Evolutionary conservation across 805 yeast genomes (phyloP), one percentile per base, ranked within the genome.

Genomic region (Clavispora asparagi): DNA sequence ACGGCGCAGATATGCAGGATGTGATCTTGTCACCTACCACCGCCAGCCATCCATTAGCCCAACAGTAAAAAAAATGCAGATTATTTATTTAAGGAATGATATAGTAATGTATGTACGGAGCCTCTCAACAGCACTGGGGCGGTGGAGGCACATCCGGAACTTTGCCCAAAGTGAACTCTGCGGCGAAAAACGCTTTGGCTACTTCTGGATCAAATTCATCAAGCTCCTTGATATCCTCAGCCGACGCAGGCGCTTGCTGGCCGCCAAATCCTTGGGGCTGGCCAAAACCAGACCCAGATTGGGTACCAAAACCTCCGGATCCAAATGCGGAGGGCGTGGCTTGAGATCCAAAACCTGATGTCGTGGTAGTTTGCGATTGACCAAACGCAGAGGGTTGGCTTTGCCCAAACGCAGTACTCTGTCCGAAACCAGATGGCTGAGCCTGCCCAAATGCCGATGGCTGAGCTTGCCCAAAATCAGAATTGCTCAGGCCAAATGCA

Each of bases 111-210:
- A 19, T 19, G 23, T 19, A 19, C 3, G 7, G n/a, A 27, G 2
- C 9, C 29, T 4, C 9, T 46, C 17, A 53, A 43, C 57, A 53
- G 13, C 52, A 39, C 27, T 44, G 70, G 9, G 72, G 36, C 1
- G 94, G 90, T 6, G 95, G 94, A 3, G 89, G 81, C 6, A 79
- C 55, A 48, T 85, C 92, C 0, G 95, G 95, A 2, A 86, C 79
- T 25, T 65, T 63, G 0, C 91, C 92, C 29, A 85, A 55, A n/a
- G 62, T 58, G 52, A 86, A 86, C 5, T 48, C 44, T 0, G 57
- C 53, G 1, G 77, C 69, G 50, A 71, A 59, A 59, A 86, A 88
- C 19, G 75, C 74, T 6, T 64, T 68, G 9, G 68, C 41, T 0
- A 81, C 70, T 3, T 57, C 65, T 5, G 73, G 76, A 41, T 76